Base-by-base conservation (phyloP, 495 filamentous ascomycete genomes). In the Venustampulla echinocandica region DNA sequence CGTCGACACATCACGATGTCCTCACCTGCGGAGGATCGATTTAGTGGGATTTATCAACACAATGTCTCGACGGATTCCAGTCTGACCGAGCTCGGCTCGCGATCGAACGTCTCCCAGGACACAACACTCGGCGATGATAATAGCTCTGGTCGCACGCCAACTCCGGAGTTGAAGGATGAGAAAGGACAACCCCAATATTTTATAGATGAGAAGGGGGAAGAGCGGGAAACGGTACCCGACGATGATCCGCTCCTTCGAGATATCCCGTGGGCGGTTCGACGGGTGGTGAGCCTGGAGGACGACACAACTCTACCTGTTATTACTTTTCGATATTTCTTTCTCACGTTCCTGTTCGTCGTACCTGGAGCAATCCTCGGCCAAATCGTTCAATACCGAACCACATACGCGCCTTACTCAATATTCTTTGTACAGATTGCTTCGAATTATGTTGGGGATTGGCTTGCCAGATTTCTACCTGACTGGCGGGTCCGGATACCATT, bases 391-490 rank as follows among this genome's bases (percentile, higher is more conserved):
- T 79, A 70, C 46, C 64, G 74, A 33, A 77, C 73, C 0, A 76
- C 73, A 9, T 63, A 66, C 19, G 72, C 75, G 1, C 71, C 69
- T 2, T 79, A 77, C 51, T 75, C 74, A 1, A 62, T 77, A 42
- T 76, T 79, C 53, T 77, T 79, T 46, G 75, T 77, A 23, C 71
- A 75, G 47, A 75, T 76, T 13, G 73, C 70, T 5, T 69, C 65
- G 44, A 71, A 75, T 52, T 77, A 76, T 51, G 69, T 67, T 10
- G 75, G 74, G 3, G 63, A 71, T 19, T 77, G 74, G 57, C 62
- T 77, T 10, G 72, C 73, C 4, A 63, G 63, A 21, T 57, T 67
- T 3, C 57, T 79, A 6, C 75, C 75, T 17, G 56, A 63, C 5
- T 69, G 65, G 57, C 59, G 55, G 10, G 47, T 77, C 30, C 61